phyloP scores from a whole-genome alignment of 768 basidiomycete genomes.

The Mycena galericulata region DNA sequence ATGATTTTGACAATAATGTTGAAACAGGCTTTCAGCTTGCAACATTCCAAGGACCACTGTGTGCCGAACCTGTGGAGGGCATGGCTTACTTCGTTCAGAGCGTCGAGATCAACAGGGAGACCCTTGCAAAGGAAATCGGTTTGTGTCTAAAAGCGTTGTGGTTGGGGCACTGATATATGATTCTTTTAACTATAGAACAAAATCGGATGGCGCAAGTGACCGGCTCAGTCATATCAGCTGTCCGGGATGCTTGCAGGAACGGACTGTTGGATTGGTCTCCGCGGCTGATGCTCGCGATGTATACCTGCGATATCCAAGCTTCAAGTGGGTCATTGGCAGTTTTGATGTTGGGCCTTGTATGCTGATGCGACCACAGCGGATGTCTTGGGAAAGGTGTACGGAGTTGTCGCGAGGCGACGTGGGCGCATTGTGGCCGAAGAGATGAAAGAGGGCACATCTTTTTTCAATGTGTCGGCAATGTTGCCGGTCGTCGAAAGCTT shows the following conservation, averaged over 20 bases:
- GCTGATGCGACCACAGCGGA: constrained; percentile 70
- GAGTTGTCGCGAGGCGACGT: constrained; percentile 90
- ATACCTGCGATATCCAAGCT: constrained; percentile 97
- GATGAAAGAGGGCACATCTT: constrained; percentile 97
- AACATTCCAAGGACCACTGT: constrained; percentile 93
- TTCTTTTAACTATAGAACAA: constrained; percentile 62
- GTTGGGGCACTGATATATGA: constrained; percentile 30
- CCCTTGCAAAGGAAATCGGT: constrained; percentile 77
- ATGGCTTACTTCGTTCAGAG: constrained; percentile 91
- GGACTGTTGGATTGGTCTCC: constrained; percentile 98
- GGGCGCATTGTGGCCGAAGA: constrained; percentile 96
- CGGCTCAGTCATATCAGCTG: constrained; percentile 90
- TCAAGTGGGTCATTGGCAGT: constrained; percentile 73
- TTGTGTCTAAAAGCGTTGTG: constrained; percentile 38
- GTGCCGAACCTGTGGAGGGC: constrained; percentile 94
- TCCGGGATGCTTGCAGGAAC: constrained; percentile 90
- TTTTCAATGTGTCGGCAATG: constrained; percentile 92
- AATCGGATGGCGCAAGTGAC: constrained; percentile 87
- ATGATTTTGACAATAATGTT: constrained; percentile 80
- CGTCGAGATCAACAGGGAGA: constrained; percentile 70
- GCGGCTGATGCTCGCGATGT: constrained; percentile 97
- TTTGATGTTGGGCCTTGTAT: constrained; percentile 16
- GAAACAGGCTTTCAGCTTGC: constrained; percentile 97
- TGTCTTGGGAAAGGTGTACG: constrained; percentile 97
- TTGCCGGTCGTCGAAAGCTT: constrained; percentile 98